Base-by-base conservation (phyloP, 768 basidiomycete genomes). In the Boletus huronensis region DNA sequence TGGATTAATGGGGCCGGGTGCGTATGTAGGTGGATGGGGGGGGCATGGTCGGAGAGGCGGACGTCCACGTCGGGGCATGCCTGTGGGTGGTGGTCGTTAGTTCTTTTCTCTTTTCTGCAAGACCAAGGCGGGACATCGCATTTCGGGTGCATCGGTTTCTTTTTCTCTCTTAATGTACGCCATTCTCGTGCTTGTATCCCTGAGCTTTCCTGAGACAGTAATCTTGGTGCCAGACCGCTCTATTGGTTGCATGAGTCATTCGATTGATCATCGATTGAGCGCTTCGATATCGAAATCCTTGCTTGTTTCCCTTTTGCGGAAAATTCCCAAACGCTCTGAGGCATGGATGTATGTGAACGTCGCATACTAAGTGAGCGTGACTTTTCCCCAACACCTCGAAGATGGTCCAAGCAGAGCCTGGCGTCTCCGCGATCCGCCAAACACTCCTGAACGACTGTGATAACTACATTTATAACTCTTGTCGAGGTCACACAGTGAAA, bases 1-100 rank as follows among this genome's bases (percentile, higher is more conserved):
- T 17, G 88, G 89, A 6, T 67, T 89, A 48, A 79, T 90, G 77
- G 88, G 88, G 0, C 88, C 88, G 26, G 87, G 87, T 36, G 85
- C 83, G 11, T 88, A 89, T 70, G 85, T 88, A n/a, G 80, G 82
- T 45, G 87, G 85, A 17, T 89, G 87, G 85, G 86, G 87, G 35
- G 85, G 85, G 14, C 82, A 82, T 70, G 82, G 87, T 17, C 69
- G 80, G 29, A 65, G 79, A 42, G 78, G 79, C 19, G 74, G 75
- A 3, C 73, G 77, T 48, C 70, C 77, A 23, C 69, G 80, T 56
- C 69, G 72, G 11, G 58, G 63, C 29, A 55, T 55, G 16, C 50
- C 65, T n/a, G 57, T 50, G 2, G 63, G 51, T 21, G 63, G 51
- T 21, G 56, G 54, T 32, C 70, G 69, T 36, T 70, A 59, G 53